Conservation (phyloP, 768 basidiomycete species). For the Leccinum aurantiacum region DNA sequence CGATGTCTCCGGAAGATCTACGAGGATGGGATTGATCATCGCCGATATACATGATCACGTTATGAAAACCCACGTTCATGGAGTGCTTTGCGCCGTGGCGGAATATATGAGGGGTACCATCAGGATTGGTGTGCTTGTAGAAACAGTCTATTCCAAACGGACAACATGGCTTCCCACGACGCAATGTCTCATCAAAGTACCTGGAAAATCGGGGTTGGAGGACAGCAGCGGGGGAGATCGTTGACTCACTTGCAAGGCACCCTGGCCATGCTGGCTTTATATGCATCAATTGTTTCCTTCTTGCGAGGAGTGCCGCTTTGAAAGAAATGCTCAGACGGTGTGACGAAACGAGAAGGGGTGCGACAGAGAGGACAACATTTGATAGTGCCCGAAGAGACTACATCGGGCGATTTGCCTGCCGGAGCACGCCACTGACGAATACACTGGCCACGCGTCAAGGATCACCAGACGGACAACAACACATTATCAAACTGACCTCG, state of each 20-base stretch:
- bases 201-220: slow-evolving; percentile 33
- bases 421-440: slow-evolving; percentile 77
- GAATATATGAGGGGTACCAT: slow-evolving; percentile 63
- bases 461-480: not conserved
- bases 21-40: not conserved
- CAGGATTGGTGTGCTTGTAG: slow-evolving; percentile 66
- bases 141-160: slow-evolving; percentile 84
- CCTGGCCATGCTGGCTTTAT: slow-evolving; percentile 72
- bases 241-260: slow-evolving; percentile 62
- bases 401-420: slow-evolving; percentile 49
- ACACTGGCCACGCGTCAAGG: slow-evolving; percentile 46
- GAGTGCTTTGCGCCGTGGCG: slow-evolving; percentile 51
- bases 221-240: not conserved
- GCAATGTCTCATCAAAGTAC: slow-evolving; percentile 58
- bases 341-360: slow-evolving; percentile 61
- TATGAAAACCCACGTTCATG: slow-evolving; percentile 48
- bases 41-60: slow-evolving; percentile 30
- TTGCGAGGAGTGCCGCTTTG: slow-evolving; percentile 55
- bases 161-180: slow-evolving; percentile 52
- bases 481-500: slow-evolving; percentile 41
- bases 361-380: slow-evolving; percentile 85
- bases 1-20: slow-evolving; percentile 30
- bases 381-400: slow-evolving; percentile 55
- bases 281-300: slow-evolving; percentile 47
- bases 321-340: slow-evolving; percentile 71